Evolutionary conservation across 345 rosid genomes (phyloP).

Genomic region (Corchorus capsularis): DNA sequence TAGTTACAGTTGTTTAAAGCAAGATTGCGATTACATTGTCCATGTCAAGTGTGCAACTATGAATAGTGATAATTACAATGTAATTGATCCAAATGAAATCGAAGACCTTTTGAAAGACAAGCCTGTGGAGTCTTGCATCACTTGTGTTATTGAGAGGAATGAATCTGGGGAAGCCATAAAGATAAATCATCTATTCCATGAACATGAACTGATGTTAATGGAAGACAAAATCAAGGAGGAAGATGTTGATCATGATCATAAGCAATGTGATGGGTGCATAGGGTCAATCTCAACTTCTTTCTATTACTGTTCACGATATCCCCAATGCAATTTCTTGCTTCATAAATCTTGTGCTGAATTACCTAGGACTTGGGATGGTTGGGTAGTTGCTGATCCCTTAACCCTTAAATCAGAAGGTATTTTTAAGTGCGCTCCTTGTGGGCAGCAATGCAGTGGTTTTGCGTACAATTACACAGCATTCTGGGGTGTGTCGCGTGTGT

Average conservation of each 20-base stretch:
- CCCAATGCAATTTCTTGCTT: conserved; percentile 17
- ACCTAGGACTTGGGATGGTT: neutral
- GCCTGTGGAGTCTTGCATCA: neutral
- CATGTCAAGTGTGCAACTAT: neutral
- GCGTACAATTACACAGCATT: neutral
- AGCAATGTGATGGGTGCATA: conserved; percentile 18
- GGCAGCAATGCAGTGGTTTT: neutral
- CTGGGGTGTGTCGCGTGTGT: too few relatives aligned
- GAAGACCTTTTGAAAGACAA: neutral
- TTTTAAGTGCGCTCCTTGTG: neutral
- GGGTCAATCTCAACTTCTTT: conserved; percentile 11
- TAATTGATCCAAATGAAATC: neutral
- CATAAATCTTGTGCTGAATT: conserved; percentile 2
- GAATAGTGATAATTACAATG: neutral
- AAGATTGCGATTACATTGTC: neutral
- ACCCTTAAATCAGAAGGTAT: neutral
- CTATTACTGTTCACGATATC: conserved; percentile 14
- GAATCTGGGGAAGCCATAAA: neutral
- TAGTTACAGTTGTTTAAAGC: neutral
- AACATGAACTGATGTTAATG: neutral
- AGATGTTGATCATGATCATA: neutral
- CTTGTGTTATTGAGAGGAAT: neutral
- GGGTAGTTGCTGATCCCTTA: neutral
- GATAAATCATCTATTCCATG: neutral
- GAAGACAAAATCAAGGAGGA: neutral